Percentiles rank a stretch among this genome's conserved stretches.
Evolutionary conservation across 495 filamentous ascomycete genomes (phyloP).

Genomic region (Penicillium tannophilum): DNA sequence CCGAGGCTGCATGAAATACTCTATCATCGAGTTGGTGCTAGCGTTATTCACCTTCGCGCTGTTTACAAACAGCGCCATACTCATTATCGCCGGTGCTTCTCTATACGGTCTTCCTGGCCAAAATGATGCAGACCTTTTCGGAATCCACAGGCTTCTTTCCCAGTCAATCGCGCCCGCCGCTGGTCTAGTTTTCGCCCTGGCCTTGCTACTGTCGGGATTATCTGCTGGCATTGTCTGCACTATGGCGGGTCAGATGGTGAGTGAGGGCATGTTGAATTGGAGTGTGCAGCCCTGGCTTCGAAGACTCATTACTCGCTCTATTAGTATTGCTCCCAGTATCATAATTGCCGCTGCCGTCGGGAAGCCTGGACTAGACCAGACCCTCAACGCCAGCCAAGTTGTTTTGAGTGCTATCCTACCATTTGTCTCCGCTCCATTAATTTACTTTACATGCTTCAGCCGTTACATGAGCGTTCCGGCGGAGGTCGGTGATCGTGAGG

Average conservation of each 20-base stretch:
- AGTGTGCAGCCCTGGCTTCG: conserved; percentile 70
- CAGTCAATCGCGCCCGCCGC: conserved; percentile 67
- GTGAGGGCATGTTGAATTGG: conserved; percentile 77
- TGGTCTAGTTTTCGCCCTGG: conserved; percentile 75
- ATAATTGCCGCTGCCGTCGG: conserved; percentile 81
- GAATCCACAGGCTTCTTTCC: conserved; percentile 75
- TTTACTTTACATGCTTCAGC: conserved; percentile 83
- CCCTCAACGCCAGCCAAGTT: conserved; percentile 77
- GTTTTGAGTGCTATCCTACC: conserved; percentile 79
- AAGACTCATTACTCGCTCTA: conserved; percentile 66
- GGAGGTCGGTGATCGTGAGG: conserved; percentile 29
- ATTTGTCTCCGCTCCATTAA: conserved; percentile 78
- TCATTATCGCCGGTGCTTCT: conserved; percentile 83
- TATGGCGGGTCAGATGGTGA: conserved; percentile 82
- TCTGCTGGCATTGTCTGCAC: conserved; percentile 81
- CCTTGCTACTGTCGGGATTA: conserved; percentile 72
- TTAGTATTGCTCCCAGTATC: conserved; percentile 79
- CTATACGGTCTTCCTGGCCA: conserved; percentile 62
- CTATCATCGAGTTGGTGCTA: conserved; percentile 70
- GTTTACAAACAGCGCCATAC: conserved; percentile 88
- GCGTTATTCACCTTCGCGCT: conserved; percentile 87
- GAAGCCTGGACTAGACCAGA: conserved; percentile 64
- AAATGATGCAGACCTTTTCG: conserved; percentile 73
- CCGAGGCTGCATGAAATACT: conserved; percentile 75
- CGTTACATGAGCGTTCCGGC: conserved; percentile 75